phyloP scores from a whole-genome alignment of 139 green algal genomes.

The Pedinophyceae sp. region DNA sequence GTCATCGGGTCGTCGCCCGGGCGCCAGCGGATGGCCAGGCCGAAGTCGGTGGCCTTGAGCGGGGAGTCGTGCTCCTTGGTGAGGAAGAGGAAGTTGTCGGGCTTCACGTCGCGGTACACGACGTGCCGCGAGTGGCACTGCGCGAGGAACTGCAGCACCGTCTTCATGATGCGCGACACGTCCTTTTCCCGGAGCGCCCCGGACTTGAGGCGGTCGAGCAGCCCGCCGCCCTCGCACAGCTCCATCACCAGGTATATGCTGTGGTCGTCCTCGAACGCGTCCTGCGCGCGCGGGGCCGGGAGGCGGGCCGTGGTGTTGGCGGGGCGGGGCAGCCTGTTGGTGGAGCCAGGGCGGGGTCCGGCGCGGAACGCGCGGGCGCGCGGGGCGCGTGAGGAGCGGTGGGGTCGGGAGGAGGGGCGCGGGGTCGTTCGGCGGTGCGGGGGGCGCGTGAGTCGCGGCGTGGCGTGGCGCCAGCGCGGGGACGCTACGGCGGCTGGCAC shows the following conservation, averaged over 20 bases:
- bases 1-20: neutral
- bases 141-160: constrained; percentile 4
- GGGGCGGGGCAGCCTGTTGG: too few species aligned
- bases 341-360: too few species aligned
- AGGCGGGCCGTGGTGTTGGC: too few species aligned
- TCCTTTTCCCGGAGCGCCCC: neutral
- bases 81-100: constrained; percentile 11
- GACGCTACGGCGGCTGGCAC: too few species aligned
- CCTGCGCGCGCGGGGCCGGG: too few species aligned
- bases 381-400: too few species aligned
- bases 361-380: too few species aligned
- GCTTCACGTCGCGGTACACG: constrained; percentile 9
- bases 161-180: neutral
- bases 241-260: constrained; percentile 8
- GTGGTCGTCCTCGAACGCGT: constrained; percentile 3
- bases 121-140: constrained; percentile 7
- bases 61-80: neutral
- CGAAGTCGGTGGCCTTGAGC: constrained; percentile 11
- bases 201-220: constrained; percentile 1
- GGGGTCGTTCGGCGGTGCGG: too few species aligned
- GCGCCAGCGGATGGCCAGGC: constrained; percentile 1
- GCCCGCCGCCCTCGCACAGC: constrained; percentile 4
- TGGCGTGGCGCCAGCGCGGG: too few species aligned
- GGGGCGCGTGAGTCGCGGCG: too few species aligned
- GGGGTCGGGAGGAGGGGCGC: too few species aligned